phyloP scores from a whole-genome alignment of 495 filamentous ascomycete genomes.

The Penicillium parvum region DNA sequence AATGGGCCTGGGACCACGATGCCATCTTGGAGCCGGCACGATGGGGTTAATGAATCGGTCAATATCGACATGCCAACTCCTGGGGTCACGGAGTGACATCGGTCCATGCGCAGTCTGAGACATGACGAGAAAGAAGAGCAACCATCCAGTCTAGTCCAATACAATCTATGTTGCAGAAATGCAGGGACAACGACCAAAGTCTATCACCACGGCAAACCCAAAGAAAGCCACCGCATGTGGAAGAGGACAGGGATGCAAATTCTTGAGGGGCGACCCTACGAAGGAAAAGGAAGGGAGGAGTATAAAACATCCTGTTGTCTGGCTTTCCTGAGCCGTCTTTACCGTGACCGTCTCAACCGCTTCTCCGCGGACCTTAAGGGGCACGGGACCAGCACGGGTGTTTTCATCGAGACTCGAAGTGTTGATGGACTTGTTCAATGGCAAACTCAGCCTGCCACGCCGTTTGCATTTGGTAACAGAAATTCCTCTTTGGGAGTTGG shows the following conservation, averaged over 20 bases:
- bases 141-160: no score
- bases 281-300: no score
- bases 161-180: no score
- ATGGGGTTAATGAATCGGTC: conserved; percentile 61
- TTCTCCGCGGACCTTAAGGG: conserved; percentile 17
- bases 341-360: not conserved
- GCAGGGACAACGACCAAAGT: no score
- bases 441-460: conserved; percentile 27
- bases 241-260: no score
- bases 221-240: no score
- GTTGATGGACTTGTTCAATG: not conserved
- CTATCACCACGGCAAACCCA: no score
- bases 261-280: no score
- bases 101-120: conserved; percentile 1
- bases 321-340: not conserved
- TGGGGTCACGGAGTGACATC: conserved; percentile 7
- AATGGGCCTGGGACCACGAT: conserved; percentile 32
- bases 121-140: conserved; percentile 8
- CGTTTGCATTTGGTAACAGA: conserved; percentile 42
- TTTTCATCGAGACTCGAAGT: no score
- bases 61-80: conserved; percentile 56
- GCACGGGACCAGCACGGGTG: no score
- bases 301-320: no score
- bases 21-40: conserved; percentile 48
- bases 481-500: conserved; percentile 30